Percentiles rank a stretch among this genome's conserved stretches.
Conservation (phyloP, 2,329 filamentous ascomycete species). For the Colletotrichum chlorophyti region DNA sequence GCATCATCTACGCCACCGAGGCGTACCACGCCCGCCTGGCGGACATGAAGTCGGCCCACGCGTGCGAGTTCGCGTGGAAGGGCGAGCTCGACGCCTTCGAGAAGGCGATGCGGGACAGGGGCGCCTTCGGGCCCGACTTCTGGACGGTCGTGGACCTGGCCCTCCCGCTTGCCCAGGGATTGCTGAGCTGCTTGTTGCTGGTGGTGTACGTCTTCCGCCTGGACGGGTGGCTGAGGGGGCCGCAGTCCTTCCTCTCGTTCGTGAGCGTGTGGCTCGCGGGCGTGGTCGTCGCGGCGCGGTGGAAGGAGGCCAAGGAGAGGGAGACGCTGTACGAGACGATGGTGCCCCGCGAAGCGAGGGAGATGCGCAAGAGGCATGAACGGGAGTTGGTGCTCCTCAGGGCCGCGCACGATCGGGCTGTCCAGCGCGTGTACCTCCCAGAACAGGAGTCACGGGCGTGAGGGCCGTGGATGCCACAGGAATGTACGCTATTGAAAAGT, state of each 20-base stretch:
- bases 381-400: constrained; percentile 20
- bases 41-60: constrained; percentile 18
- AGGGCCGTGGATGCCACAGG: too few species aligned
- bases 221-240: background rate
- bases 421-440: constrained; percentile 11
- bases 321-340: constrained; percentile 16
- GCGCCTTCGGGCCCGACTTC: constrained; percentile 1
- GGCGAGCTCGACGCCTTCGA: constrained; percentile 8
- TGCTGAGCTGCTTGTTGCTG: background rate
- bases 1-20: constrained; percentile 18
- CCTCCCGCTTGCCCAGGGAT: background rate
- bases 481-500: background rate
- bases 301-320: background rate
- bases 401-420: constrained; percentile 17
- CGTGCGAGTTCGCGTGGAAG: constrained; percentile 22
- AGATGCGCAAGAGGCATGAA: constrained; percentile 20
- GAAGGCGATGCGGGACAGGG: constrained; percentile 2
- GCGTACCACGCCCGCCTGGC: constrained; percentile 12
- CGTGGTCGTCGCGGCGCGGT: background rate
- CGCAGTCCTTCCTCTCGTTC: background rate
- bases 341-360: constrained; percentile 10
- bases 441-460: background rate
- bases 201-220: background rate
- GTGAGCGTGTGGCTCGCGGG: background rate
- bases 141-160: constrained; percentile 7